Base-by-base conservation (phyloP, 139 green algal species). In the Bryopsis sp. region DNA sequence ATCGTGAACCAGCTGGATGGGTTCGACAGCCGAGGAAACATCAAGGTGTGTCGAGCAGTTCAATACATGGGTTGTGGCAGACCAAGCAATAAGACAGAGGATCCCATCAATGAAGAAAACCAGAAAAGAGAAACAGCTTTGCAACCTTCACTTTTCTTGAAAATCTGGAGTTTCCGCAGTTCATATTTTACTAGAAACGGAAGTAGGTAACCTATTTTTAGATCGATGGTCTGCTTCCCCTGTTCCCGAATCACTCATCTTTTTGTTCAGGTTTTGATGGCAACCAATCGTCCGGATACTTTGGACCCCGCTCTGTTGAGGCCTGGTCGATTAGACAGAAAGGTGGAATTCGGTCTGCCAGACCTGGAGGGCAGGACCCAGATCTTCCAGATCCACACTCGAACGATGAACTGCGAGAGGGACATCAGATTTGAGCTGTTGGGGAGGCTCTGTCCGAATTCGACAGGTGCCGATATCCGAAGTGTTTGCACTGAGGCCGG, bases 1-100 rank as follows among this genome's bases (percentile, higher is more conserved):
- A 88, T 99, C 61, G 95, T 99, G 3, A 99, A 99, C 80, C 95
- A 99, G 88, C 86, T 99, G 29, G 94, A 98, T 58, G 93, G 95
- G 32, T 99, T 99, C 71, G 95, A 99, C 74, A 81, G 92, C 2
- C 84, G 95, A 39, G 95, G 95, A 24, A 99, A 99, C 81, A 96
- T 99, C 77, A 99, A 99, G 83, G 94, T 92, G 43, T 0, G 66
- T 31, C 2, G 1, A 15, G 36, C 22, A 46, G n/a, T n/a, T n/a
- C n/a, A n/a, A n/a, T n/a, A n/a, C n/a, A n/a, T n/a, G n/a, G n/a
- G n/a, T n/a, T n/a, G 98, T 71, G 94, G 94, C 11, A 90, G 97
- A 57, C 87, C 95, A 75, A 86, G 84, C 24, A 80, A 98, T 36
- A 58, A 65, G 31, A 92, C 88, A 2, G 94, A 98, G 50, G 79